Evolutionary conservation across 148 eudicot genomes (phyloP).

Genomic region (Fallopia convolvulus): DNA sequence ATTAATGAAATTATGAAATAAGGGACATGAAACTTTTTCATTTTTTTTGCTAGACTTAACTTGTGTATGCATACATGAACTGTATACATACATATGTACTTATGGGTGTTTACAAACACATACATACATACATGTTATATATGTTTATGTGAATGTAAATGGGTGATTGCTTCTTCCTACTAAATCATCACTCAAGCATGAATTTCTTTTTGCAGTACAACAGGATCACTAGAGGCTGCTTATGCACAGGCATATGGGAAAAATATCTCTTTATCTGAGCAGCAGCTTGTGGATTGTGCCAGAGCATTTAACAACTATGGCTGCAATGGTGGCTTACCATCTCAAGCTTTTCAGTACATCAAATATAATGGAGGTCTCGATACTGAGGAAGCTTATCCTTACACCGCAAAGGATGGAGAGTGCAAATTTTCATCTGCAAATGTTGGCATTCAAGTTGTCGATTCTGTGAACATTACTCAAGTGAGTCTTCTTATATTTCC

Average conservation of each 20-base stretch:
- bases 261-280: slow-evolving; percentile 85
- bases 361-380: slow-evolving; percentile 94
- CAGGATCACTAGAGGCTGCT: slow-evolving; percentile 98
- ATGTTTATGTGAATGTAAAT: background rate
- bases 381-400: slow-evolving; percentile 90
- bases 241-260: slow-evolving; percentile 84
- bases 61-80: too few species aligned
- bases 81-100: too few species aligned
- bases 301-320: slow-evolving; percentile 71
- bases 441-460: slow-evolving; percentile 61
- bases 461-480: slow-evolving; percentile 82
- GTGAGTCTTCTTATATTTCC: slow-evolving; percentile 27
- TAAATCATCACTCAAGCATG: background rate
- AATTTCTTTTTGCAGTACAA: slow-evolving; percentile 48
- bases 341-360: slow-evolving; percentile 94
- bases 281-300: slow-evolving; percentile 98
- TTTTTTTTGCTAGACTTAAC: too few species aligned
- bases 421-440: slow-evolving; percentile 71
- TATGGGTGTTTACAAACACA: too few species aligned
- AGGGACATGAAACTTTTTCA: too few species aligned
- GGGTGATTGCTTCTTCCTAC: background rate
- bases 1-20: too few species aligned
- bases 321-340: slow-evolving; percentile 92
- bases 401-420: slow-evolving; percentile 57
- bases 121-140: too few species aligned